Base-by-base conservation (phyloP, 768 basidiomycete species). In the Phylloporus sp. region DNA sequence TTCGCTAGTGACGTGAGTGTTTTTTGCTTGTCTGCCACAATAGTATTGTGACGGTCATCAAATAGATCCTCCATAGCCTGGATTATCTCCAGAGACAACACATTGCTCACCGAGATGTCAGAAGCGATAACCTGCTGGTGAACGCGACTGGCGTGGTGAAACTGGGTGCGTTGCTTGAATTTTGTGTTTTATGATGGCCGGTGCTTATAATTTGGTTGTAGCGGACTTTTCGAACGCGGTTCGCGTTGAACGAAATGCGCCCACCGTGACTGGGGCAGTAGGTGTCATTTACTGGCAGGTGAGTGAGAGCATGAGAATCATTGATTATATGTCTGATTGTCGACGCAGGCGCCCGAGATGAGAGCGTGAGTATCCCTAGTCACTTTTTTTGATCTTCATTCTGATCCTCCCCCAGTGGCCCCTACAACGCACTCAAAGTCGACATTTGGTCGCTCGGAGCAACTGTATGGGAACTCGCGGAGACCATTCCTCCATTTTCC, bases 271-370 rank as follows among this genome's bases (percentile, higher is more conserved):
- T 15, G 86, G 87, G 27, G 62, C 66, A 20, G 85, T 79, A 4
- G 88, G 88, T 7, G 86, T 90, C 17, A 62, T 80, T 17, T 90
- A 82, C 68, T 91, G 88, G 88, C 88, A 90, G 75, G 81, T 75
- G 47, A 52, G 76, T 53, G 2, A 29, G 44, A 24, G 7, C n/a
- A 5, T 15, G 15, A 20, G 37, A 39, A 38, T 26, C n/a, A 6
- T 36, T 22, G 17, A 37, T 18, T 26, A 33, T 26, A 29, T 39
- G 20, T 45, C 48, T 42, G 38, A 53, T 29, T 11, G 6, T 21
- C 20, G 21, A 24, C 36, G n/a, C 49, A 73, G 76, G 85, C 87
- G 20, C 88, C 89, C 22, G 87, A 90, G 68, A 74, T 89, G 53
- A 77, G 86, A 68, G 71, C 62, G 86, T 87, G 60, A 58, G 84